Evolutionary conservation across 1,284 basidiomycete species (phyloP), one percentile per base, ranked within the genome.

Genomic region (Cryptococcus wingfieldii): DNA sequence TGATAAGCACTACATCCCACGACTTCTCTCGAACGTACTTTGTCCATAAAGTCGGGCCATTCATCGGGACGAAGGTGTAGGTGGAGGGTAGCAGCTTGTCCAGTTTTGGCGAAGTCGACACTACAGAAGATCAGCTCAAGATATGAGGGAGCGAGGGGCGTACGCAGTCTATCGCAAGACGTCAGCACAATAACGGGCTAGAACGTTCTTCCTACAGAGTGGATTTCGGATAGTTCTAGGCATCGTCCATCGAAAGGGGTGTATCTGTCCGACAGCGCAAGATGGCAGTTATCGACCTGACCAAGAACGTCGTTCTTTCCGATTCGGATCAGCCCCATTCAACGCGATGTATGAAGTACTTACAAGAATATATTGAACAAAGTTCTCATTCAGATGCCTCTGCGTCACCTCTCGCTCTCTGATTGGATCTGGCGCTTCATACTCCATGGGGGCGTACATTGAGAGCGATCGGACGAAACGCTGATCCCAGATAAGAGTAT

Each of bases 61-160:
- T 47, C 51, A 19, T 50, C 58, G 0, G 74, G 72, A 41, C 68
- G 44, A 3, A 71, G 51, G 0, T 56, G 43, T 0, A 60, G 58
- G 4, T 66, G 60, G 1, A 76, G 60, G 8, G 56, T 54, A 0
- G 74, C 76, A 0, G 76, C 65, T 1, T 67, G 61, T 14, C 76
- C 76, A 42, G 74, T 76, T 57, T 78, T 78, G n/a, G 75, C 71
- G 55, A 77, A 78, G 58, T 78, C 76, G 23, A 78, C 76, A 9
- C 70, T 72, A 50, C 7, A 25, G 2, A 44, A 13, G 16, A 39
- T 54, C 19, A 50, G 48, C 38, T 8, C 31, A 6, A 19, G 16
- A 38, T 18, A 18, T 38, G 5, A 19, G 12, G 7, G 8, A 16
- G 3, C 58, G 61, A 45, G 43, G 27, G 34, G 58, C 63, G 48